Percentiles rank a stretch among this genome's conserved stretches.
Conservation (phyloP, 345 rosid genomes). For the Carallia brachiata region DNA sequence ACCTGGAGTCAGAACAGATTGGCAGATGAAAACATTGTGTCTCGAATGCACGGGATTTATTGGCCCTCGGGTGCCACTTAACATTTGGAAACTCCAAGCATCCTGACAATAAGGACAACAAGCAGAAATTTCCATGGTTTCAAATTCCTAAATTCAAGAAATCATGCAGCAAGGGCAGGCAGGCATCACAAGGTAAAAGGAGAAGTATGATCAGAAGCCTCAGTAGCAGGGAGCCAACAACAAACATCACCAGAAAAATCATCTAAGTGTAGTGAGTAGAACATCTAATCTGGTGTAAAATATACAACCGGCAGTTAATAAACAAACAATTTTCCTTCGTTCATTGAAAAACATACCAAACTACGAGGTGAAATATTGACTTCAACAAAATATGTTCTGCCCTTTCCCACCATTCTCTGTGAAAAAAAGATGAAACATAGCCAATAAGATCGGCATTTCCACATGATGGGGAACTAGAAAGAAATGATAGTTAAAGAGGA, state of each 20-base stretch:
- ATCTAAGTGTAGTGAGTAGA: too few species aligned
- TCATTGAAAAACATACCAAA: constrained; percentile 44
- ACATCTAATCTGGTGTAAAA: too few species aligned
- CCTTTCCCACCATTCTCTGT: constrained; percentile 45
- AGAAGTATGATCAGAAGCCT: not conserved
- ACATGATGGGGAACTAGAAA: not conserved
- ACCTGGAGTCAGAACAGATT: constrained; percentile 46
- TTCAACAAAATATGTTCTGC: constrained; percentile 37
- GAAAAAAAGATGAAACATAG: constrained; percentile 5
- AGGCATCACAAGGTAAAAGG: not conserved
- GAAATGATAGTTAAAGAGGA: not conserved
- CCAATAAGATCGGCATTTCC: not conserved
- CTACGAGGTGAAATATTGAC: constrained; percentile 51
- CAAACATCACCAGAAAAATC: not conserved
- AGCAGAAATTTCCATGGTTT: too few species aligned
- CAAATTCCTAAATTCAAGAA: not conserved
- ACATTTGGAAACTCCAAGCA: constrained; percentile 56
- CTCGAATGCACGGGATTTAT: constrained; percentile 38
- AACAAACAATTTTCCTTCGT: not conserved
- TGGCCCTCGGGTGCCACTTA: constrained; percentile 38
- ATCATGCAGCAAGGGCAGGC: not conserved
- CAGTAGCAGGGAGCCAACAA: not conserved
- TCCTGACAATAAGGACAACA: constrained; percentile 43
- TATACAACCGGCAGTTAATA: too few species aligned
- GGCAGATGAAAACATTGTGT: constrained; percentile 52